These are phyloP conservation scores for Irineochytrium annulatum DNA, from an alignment of 192 early-diverging fungal species.

Conservation along the genomic window DNA sequence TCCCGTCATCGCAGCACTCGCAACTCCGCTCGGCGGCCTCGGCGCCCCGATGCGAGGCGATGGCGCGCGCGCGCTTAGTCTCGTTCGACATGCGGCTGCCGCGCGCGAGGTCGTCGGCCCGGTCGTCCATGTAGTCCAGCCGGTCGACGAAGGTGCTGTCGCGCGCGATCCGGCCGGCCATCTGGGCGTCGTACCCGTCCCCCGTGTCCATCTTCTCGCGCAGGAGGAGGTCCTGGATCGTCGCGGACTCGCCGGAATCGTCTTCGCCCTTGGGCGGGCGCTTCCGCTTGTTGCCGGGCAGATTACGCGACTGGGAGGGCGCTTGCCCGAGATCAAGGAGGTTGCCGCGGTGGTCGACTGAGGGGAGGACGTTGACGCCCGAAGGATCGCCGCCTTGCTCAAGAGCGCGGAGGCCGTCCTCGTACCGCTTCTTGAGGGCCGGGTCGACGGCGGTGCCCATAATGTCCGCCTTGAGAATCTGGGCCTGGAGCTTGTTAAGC, in stretches of 20 bases:
- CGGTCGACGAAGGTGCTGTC: slow-evolving; percentile 71
- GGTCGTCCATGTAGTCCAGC: slow-evolving; percentile 91
- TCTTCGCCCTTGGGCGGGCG: slow-evolving; percentile 53
- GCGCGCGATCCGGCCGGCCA: slow-evolving; percentile 64
- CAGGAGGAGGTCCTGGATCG: slow-evolving; percentile 63
- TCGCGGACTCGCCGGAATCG: slow-evolving; percentile 46
- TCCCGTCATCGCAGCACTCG: background rate
- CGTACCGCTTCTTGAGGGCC: background rate
- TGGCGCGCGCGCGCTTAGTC: slow-evolving; percentile 60
- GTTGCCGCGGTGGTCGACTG: too few relatives aligned
- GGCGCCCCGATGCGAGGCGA: too few relatives aligned
- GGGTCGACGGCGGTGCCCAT: slow-evolving; percentile 42
- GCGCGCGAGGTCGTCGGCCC: slow-evolving; percentile 68
- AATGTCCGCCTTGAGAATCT: slow-evolving; percentile 75
- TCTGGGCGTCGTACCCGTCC: slow-evolving; percentile 59
- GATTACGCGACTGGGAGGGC: too few relatives aligned
- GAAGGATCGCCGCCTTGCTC: too few relatives aligned
- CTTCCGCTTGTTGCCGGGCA: too few relatives aligned
- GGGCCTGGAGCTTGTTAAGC: slow-evolving; percentile 81
- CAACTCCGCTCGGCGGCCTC: too few relatives aligned
- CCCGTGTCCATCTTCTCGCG: slow-evolving; percentile 59
- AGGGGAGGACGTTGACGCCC: too few relatives aligned
- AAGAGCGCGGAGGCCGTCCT: too few relatives aligned
- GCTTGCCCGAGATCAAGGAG: too few relatives aligned
- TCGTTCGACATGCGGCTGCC: slow-evolving; percentile 56